A percentile compares a stretch with the other conserved stretches of the same genome.
These are phyloP conservation scores for Yamadazyma triangularis DNA, from an alignment of 1,139 yeast genomes.

Conservation along the genomic window DNA sequence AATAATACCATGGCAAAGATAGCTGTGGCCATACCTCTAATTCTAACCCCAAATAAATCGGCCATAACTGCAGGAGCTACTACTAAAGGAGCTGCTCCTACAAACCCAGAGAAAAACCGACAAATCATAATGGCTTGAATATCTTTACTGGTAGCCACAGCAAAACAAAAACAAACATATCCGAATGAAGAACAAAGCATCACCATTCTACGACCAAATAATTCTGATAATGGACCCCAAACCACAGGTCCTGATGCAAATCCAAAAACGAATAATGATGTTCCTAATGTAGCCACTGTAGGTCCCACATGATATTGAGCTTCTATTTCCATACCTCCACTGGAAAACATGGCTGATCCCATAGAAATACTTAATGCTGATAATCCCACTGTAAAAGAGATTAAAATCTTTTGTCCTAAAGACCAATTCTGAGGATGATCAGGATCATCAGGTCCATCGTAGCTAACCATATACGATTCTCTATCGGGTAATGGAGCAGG, in stretches of 20 bases:
- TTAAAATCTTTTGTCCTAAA: constrained; percentile 21
- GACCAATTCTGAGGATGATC: constrained; percentile 47
- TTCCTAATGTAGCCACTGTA: constrained; percentile 33
- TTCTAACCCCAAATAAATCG: constrained; percentile 29
- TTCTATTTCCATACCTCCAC: constrained; percentile 20
- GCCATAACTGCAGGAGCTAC: constrained; percentile 44
- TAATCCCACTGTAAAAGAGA: constrained; percentile 25
- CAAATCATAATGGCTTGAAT: constrained; percentile 38
- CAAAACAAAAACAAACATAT: constrained; percentile 33
- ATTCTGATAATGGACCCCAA: constrained; percentile 41
- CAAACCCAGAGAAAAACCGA: constrained; percentile 38
- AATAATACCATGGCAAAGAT: constrained; percentile 33
- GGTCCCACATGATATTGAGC: constrained; percentile 28
- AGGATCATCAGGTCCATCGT: constrained; percentile 50
- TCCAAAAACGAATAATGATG: constrained; percentile 41
- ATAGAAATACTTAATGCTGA: constrained; percentile 42
- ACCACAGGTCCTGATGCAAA: constrained; percentile 42
- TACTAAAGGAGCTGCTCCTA: constrained; percentile 40
- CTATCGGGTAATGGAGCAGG: constrained; percentile 34
- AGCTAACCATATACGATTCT: constrained; percentile 34
- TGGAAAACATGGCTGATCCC: constrained; percentile 42
- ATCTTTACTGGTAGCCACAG: constrained; percentile 35
- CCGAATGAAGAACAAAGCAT: constrained; percentile 27
- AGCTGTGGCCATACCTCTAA: constrained; percentile 34
- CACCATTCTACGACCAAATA: constrained; percentile 33